Percentiles rank a stretch among this genome's conserved stretches.
Conservation (phyloP, 2,329 filamentous ascomycete genomes). For the Periconia sp. region DNA sequence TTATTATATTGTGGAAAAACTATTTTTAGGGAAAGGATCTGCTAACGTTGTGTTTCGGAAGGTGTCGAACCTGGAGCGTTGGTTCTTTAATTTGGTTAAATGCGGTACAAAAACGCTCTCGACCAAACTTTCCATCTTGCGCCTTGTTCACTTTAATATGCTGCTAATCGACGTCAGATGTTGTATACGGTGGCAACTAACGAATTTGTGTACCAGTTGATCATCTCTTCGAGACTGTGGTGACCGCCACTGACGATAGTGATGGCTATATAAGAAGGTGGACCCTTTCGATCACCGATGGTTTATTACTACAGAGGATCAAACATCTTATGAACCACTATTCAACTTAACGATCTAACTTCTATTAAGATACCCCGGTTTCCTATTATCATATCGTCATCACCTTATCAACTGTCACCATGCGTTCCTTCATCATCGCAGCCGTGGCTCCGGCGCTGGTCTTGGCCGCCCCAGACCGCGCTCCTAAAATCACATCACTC, state of each 20-base stretch:
- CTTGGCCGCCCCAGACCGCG: constrained; percentile 24
- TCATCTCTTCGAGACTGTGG: background rate
- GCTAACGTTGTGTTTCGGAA: background rate
- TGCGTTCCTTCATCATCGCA: constrained; percentile 16
- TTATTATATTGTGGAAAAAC: constrained; percentile 1
- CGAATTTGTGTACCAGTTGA: background rate
- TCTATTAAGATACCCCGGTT: background rate
- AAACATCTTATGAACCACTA: background rate
- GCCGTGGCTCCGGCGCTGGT: constrained; percentile 18
- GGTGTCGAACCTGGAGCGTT: constrained; percentile 1
- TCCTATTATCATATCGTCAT: background rate
- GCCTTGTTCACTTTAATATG: constrained; percentile 10
- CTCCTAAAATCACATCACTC: constrained; percentile 31
- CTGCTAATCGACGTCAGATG: constrained; percentile 8
- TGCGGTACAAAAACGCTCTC: constrained; percentile 8
- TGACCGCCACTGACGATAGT: background rate
- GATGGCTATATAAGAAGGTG: constrained; percentile 11
- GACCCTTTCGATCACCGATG: constrained; percentile 10
- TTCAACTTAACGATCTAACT: background rate
- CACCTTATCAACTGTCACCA: background rate
- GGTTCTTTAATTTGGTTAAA: constrained; percentile 16
- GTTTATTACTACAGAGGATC: constrained; percentile 7
- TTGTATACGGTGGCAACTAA: constrained; percentile 13
- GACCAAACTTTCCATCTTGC: constrained; percentile 12
- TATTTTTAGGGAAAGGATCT: background rate